Base-by-base conservation (phyloP, 352 stramenopile genomes). In the Phytophthora kernoviae region DNA sequence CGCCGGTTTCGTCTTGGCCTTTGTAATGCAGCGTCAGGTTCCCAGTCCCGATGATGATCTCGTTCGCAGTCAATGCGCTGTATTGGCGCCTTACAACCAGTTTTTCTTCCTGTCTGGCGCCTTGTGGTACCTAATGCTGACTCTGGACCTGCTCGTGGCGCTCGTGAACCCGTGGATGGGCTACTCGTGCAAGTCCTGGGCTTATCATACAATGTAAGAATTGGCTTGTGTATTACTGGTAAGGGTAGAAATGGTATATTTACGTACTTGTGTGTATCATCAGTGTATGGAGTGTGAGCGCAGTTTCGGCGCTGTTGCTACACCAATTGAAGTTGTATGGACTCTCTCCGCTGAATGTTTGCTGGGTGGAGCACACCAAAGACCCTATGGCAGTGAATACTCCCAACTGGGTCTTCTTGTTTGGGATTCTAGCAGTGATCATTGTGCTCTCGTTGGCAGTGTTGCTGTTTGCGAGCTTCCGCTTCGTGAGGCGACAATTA, bases 111-210 rank as follows among this genome's bases (percentile, higher is more conserved):
- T 93, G 12, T 79, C 80, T 1, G 75, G 81, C 36, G 72, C 54
- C n/a, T 61, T 72, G 7, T 95, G 86, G 86, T 93, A 93, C 64
- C 68, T 93, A 45, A 95, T 93, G 86, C 75, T 95, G 22, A 79
- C 86, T 34, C 52, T 93, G 24, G 86, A 93, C 58, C 74, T 95
- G 49, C 78, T 95, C 17, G 81, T 95, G 54, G 86, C 84, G 47
- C 81, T 95, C 40, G 84, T 95, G 40, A 93, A 95, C 60, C 86
- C 86, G 6, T 93, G 86, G 86, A 93, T 93, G 82, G 84, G 86
- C 46, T 95, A 95, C 65, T 75, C 81, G 11, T 92, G 85, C 77
- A 95, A 95, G 56, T 76, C 84, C 12, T 90, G 86, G 82, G 69
- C 81, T 21, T 93, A 95, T 57, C 86, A 95, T 41, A 84, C 62